Conservation (phyloP, 1,284 basidiomycete species). For the Ustilago lituana region DNA sequence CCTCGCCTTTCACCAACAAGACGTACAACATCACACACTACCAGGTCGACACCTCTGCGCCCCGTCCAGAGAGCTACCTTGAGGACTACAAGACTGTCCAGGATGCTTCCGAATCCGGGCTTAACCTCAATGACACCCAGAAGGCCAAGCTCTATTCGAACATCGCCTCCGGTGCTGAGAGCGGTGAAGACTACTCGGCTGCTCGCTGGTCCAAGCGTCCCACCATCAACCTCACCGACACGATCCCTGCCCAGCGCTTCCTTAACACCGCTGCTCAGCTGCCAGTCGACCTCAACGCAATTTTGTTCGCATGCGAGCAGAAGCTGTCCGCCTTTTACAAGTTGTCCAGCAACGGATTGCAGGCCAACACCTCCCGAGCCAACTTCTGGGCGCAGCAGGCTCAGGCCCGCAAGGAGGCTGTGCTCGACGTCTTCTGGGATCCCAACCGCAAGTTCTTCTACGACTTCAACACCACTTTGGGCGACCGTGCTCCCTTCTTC, state of each 20-base stretch:
- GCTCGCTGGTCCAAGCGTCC: constrained; percentile 71
- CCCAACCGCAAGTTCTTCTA: constrained; percentile 83
- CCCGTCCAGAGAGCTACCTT: constrained; percentile 78
- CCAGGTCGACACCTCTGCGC: constrained; percentile 77
- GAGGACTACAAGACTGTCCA: constrained; percentile 80
- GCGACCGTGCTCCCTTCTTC: constrained; percentile 70
- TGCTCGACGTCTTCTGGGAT: constrained; percentile 90
- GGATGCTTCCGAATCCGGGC: constrained; percentile 71
- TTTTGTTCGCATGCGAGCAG: constrained; percentile 72
- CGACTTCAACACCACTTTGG: constrained; percentile 72
- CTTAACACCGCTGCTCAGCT: constrained; percentile 78
- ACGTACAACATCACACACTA: constrained; percentile 78
- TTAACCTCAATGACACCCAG: constrained; percentile 70
- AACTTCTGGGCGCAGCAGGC: constrained; percentile 74
- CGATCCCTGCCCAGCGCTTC: constrained; percentile 74
- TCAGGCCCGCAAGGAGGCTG: constrained; percentile 73
- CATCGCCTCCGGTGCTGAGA: constrained; percentile 85
- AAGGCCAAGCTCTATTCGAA: constrained; percentile 82
- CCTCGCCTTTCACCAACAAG: constrained; percentile 77
- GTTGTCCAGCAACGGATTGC: constrained; percentile 71
- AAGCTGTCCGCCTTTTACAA: constrained; percentile 67
- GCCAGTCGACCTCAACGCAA: constrained; percentile 83
- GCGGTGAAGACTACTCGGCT: constrained; percentile 70
- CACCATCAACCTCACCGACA: constrained; percentile 69
- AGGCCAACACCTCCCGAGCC: constrained; percentile 66